A percentile compares a stretch with the other conserved stretches of the same genome.
phyloP scores from a whole-genome alignment of 768 basidiomycete species.

The Amanita subjunquillea region DNA sequence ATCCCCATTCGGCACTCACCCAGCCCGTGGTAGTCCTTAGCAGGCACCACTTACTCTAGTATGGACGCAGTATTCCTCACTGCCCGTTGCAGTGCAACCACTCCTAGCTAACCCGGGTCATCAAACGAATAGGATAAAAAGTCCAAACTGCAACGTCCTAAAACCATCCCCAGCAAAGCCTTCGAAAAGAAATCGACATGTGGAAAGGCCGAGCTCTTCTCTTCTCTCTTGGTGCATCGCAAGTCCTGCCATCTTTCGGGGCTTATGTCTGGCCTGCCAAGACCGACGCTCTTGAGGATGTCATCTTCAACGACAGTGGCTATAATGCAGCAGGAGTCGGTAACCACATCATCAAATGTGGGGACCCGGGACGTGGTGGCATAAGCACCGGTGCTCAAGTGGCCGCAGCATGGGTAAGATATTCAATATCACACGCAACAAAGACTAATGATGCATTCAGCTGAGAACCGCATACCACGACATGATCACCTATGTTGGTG shows the following conservation, averaged over 20 bases:
- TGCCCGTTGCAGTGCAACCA: background rate
- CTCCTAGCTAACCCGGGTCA: background rate
- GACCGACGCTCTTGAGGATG: slow-evolving; percentile 1
- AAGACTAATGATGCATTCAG: background rate
- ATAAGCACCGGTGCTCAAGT: background rate
- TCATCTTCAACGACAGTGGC: slow-evolving; percentile 4
- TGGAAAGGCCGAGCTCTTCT: background rate
- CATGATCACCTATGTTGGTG: slow-evolving; percentile 14
- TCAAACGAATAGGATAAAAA: background rate
- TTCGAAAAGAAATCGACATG: background rate
- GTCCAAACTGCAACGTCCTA: background rate
- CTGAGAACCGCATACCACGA: slow-evolving; percentile 14
- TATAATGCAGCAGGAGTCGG: background rate
- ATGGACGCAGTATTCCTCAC: background rate
- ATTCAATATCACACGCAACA: background rate
- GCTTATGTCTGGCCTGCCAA: background rate
- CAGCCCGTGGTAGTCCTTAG: background rate
- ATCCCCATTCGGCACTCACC: background rate
- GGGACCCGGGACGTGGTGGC: slow-evolving; percentile 1
- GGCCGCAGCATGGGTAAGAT: slow-evolving; percentile 1
- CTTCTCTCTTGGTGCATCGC: background rate
- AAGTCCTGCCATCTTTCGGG: background rate
- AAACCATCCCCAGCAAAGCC: background rate
- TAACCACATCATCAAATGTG: background rate
- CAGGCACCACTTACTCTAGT: background rate